Percentiles rank a stretch among this genome's conserved stretches.
These are phyloP conservation scores for Moniliella sp. DNA, from an alignment of 1,284 basidiomycete genomes.

Conservation along the genomic window DNA sequence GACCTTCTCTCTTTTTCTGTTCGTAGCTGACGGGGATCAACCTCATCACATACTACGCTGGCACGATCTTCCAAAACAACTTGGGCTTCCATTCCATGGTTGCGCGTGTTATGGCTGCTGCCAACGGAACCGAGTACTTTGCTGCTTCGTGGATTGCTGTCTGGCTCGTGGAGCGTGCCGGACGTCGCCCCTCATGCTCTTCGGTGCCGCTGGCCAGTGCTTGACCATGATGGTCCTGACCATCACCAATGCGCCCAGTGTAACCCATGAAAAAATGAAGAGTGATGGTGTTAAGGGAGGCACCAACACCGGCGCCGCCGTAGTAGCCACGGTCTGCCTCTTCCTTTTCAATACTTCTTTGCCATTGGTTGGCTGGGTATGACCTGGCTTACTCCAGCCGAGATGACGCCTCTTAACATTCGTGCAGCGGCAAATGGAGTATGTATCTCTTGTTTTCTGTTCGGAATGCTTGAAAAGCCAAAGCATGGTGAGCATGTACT, in stretches of 20 bases:
- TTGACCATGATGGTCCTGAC: not conserved
- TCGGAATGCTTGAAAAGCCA: no score
- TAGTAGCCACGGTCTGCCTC: constrained; percentile 20
- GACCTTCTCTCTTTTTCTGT: not conserved
- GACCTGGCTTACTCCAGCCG: constrained; percentile 32
- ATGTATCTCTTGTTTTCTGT: no score
- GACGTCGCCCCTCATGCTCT: constrained; percentile 32
- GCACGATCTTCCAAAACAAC: constrained; percentile 21
- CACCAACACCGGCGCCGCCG: constrained; percentile 4
- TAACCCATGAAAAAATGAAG: not conserved
- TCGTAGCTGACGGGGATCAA: no score
- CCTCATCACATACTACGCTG: constrained; percentile 32
- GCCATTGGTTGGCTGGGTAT: constrained; percentile 30
- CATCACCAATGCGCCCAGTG: not conserved
- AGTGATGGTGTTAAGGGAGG: not conserved
- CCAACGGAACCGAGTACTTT: constrained; percentile 31
- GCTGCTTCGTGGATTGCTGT: constrained; percentile 25
- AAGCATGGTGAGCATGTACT: no score
- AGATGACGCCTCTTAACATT: constrained; percentile 26
- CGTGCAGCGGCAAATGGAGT: constrained; percentile 26
- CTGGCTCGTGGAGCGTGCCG: constrained; percentile 35
- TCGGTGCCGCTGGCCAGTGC: not conserved
- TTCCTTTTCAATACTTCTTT: constrained; percentile 31
- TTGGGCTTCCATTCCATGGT: constrained; percentile 16
- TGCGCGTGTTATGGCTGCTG: constrained; percentile 24